Evolutionary conservation across 257 asterid genomes (phyloP).

Genomic region (Solanum medicagineum): DNA sequence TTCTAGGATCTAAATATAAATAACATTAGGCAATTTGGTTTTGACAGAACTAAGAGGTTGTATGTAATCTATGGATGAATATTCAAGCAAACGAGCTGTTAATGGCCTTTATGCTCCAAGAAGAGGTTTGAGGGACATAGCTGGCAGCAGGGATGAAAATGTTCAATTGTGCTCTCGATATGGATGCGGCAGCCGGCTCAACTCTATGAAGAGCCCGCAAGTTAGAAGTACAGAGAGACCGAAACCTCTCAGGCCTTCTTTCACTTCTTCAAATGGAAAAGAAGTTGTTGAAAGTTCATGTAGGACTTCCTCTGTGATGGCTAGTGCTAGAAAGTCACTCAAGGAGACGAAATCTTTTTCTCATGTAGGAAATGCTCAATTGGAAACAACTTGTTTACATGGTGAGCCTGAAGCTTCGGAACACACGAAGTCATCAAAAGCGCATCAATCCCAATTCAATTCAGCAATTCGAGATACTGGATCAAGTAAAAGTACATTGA

Average conservation of each 20-base stretch:
- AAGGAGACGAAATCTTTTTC: constrained; percentile 20
- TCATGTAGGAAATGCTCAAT: constrained; percentile 14
- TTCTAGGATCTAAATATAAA: background rate
- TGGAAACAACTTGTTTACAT: constrained; percentile 19
- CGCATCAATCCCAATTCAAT: background rate
- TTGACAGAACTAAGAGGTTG: background rate
- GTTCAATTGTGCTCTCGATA: constrained; percentile 61
- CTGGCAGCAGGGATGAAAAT: constrained; percentile 22
- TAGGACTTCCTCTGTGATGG: constrained; percentile 1
- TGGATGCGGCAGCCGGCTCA: constrained; percentile 74
- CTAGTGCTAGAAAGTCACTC: constrained; percentile 9
- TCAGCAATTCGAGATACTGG: constrained; percentile 1
- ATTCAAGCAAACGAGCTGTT: constrained; percentile 28
- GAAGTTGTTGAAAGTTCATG: constrained; percentile 27
- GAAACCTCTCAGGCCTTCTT: constrained; percentile 23
- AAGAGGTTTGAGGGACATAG: constrained; percentile 26
- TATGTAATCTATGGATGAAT: constrained; percentile 26
- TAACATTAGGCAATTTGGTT: background rate
- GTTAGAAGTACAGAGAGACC: constrained; percentile 30
- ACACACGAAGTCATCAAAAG: constrained; percentile 1
- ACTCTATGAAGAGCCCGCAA: constrained; percentile 17
- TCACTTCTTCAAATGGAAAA: constrained; percentile 29
- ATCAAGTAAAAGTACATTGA: constrained; percentile 11
- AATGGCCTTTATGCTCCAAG: constrained; percentile 20
- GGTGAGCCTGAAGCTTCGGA: constrained; percentile 14